phyloP scores from a whole-genome alignment of 768 basidiomycete genomes.

The Candolleomyces eurysporus region DNA sequence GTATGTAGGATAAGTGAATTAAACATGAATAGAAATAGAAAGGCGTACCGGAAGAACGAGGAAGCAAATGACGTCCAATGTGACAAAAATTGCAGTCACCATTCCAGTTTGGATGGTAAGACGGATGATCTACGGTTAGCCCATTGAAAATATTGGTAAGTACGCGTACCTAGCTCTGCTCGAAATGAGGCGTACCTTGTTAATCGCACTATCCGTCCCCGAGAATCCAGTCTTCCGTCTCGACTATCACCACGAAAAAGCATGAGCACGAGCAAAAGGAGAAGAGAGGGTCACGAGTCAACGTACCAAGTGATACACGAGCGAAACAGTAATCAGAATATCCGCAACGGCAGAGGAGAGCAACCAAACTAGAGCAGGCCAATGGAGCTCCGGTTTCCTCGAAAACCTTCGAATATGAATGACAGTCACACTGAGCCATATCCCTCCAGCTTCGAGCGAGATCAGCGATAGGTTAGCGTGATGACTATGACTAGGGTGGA shows the following conservation, averaged over 20 bases:
- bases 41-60: slow-evolving; percentile 33
- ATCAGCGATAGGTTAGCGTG: not conserved
- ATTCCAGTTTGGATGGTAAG: slow-evolving; percentile 31
- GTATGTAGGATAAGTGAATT: not conserved
- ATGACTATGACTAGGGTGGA: not conserved
- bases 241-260: slow-evolving; percentile 19
- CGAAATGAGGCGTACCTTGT: slow-evolving; percentile 26
- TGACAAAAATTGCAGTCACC: slow-evolving; percentile 24
- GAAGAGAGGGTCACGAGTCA: slow-evolving; percentile 8
- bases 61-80: slow-evolving; percentile 30
- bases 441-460: slow-evolving; percentile 32
- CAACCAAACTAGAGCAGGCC: slow-evolving; percentile 44
- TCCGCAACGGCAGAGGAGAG: slow-evolving; percentile 41
- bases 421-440: slow-evolving; percentile 39
- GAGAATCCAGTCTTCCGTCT: slow-evolving; percentile 40
- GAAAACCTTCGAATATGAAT: slow-evolving; percentile 33
- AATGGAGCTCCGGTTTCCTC: slow-evolving; percentile 42
- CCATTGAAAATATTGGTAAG: no score
- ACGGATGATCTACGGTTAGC: slow-evolving; percentile 7
- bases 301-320: slow-evolving; percentile 34
- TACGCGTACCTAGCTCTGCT: not conserved
- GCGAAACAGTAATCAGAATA: slow-evolving; percentile 39
- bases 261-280: not conserved
- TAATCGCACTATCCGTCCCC: slow-evolving; percentile 41
- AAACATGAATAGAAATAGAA: not conserved